Conservation (phyloP, 2,329 filamentous ascomycete species). For the Fragosphaeria purpurea region DNA sequence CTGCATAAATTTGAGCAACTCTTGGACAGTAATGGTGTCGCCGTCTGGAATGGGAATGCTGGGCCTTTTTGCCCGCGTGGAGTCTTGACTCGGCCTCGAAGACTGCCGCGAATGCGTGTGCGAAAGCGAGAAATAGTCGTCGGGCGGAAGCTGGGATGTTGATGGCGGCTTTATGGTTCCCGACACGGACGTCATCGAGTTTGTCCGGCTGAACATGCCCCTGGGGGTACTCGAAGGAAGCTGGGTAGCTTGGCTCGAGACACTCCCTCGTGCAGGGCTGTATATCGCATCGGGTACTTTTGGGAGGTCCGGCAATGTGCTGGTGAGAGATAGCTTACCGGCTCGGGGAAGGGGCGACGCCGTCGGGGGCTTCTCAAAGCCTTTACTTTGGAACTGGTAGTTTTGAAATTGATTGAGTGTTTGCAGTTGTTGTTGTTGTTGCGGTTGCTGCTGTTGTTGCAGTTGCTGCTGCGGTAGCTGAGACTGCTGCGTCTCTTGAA, state of each 20-base stretch:
- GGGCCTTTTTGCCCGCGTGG: slow-evolving; percentile 23
- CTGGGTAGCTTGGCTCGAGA: slow-evolving; percentile 54
- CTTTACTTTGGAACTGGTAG: slow-evolving; percentile 2
- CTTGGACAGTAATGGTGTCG: slow-evolving; percentile 53
- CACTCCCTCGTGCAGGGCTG: slow-evolving; percentile 63
- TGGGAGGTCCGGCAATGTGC: slow-evolving; percentile 45
- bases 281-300: slow-evolving; percentile 68
- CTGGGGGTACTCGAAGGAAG: slow-evolving; percentile 56
- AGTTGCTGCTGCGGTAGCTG: neutral
- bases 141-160: slow-evolving; percentile 7
- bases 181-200: slow-evolving; percentile 35
- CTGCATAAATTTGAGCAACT: slow-evolving; percentile 61
- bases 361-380: slow-evolving; percentile 1
- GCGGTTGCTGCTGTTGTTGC: slow-evolving; percentile 23
- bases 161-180: slow-evolving; percentile 12
- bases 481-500: slow-evolving; percentile 9
- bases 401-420: slow-evolving; percentile 6
- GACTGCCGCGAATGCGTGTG: slow-evolving; percentile 17
- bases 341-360: neutral
- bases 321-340: slow-evolving; percentile 5
- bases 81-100: slow-evolving; percentile 2
- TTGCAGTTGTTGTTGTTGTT: slow-evolving; percentile 4
- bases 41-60: slow-evolving; percentile 42
- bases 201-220: slow-evolving; percentile 51
- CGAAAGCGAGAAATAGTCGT: slow-evolving; percentile 23